A percentile compares a stretch with the other conserved stretches of the same genome.
phyloP scores from a whole-genome alignment of 2,329 filamentous ascomycete genomes.

The Tetracladium maxilliforme region DNA sequence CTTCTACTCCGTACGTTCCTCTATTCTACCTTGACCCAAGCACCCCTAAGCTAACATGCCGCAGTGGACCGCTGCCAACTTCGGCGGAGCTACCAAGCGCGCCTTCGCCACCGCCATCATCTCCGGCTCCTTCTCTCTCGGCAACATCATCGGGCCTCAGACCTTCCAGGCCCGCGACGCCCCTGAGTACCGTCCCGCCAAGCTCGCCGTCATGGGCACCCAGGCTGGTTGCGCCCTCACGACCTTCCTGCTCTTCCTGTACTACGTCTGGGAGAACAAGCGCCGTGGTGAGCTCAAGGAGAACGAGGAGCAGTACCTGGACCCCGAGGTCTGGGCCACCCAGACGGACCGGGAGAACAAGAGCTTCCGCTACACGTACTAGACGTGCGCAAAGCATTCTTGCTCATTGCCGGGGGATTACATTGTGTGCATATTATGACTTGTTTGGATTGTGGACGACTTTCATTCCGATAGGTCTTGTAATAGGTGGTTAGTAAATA shows the following conservation, averaged over 20 bases:
- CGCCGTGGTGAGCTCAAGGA: slow-evolving; percentile 19
- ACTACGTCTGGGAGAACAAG: slow-evolving; percentile 31
- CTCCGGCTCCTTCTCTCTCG: slow-evolving; percentile 31
- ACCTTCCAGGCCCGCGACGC: slow-evolving; percentile 35
- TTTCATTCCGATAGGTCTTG: too few relatives aligned
- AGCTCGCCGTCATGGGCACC: slow-evolving; percentile 35
- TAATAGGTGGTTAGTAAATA: too few relatives aligned
- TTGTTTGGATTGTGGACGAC: too few relatives aligned
- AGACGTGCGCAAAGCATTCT: slow-evolving; percentile 8
- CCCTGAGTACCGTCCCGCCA: slow-evolving; percentile 33
- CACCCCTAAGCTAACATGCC: slow-evolving; percentile 1
- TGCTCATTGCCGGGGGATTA: too few relatives aligned
- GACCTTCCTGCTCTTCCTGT: slow-evolving; percentile 28
- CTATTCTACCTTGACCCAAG: too few relatives aligned
- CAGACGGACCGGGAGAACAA: slow-evolving; percentile 43
- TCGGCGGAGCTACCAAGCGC: slow-evolving; percentile 33
- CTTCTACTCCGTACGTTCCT: slow-evolving; percentile 24
- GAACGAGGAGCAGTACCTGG: slow-evolving; percentile 23
- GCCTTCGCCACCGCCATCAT: slow-evolving; percentile 30
- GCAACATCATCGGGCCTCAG: slow-evolving; percentile 40
- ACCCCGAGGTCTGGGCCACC: slow-evolving; percentile 27
- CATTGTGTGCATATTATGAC: too few relatives aligned
- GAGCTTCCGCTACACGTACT: slow-evolving; percentile 36
- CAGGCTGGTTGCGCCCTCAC: slow-evolving; percentile 13
- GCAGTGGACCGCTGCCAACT: slow-evolving; percentile 30